Base-by-base conservation (phyloP, 805 yeast species). In the Myxozyma geophila region DNA sequence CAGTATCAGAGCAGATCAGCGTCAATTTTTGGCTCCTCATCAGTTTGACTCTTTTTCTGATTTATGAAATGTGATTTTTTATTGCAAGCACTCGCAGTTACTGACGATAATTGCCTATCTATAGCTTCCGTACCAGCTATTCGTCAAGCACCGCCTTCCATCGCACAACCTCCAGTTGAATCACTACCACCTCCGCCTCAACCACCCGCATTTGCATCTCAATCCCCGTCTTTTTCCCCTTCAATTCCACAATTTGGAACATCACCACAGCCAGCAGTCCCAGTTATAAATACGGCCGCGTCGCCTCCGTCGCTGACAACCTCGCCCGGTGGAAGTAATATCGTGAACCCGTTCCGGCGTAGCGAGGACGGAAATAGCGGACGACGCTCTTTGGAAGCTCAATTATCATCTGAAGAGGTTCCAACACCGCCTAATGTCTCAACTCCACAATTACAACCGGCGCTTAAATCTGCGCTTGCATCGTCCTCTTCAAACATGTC, bases 401-500 rank as follows among this genome's bases (percentile, higher is more conserved):
- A 19, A n/a, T 12, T 43, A 43, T n/a, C 48, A 9, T 7, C 37
- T 7, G 40, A 15, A 33, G 46, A 8, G n/a, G 49, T 8, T 7
- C 23, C 54, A 39, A 33, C 40, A 17, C 15, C 55, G 8, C 2
- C 51, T 7, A 47, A n/a, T 8, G 56, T 33, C 5, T 47, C 43
- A 1, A 33, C 55, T 36, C 44, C 54, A 4, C 41, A 23, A 9
- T 47, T 49, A 17, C 46, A 12, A n/a, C 49, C 46, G 28, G 12
- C 21, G 5, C 37, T 50, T 28, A 53, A 58, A 39, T 49, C 60
- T 17, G 48, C 54, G 6, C 41, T 43, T 23, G 46, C 61, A 33
- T 15, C 46, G 39, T 8, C 37, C 1, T 23, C 54, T 28, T 33
- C 60, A 28, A 15, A 39, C 7, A 12, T 48, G 9, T 9, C 40